Evolutionary conservation across 305 asterid genomes (phyloP).

Genomic region (Plantago rigida): DNA sequence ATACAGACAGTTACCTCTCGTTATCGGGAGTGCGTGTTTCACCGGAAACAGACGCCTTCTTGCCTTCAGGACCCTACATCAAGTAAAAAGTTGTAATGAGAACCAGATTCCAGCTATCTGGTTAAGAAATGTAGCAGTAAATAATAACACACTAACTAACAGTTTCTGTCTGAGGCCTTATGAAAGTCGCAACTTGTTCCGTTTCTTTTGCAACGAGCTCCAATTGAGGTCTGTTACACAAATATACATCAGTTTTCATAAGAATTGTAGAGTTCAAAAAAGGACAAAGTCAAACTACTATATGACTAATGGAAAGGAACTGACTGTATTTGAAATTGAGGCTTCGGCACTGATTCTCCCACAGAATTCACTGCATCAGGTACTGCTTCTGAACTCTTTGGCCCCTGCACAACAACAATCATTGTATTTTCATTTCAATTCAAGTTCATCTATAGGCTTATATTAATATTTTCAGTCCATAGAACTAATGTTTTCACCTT

Average conservation of each 20-base stretch:
- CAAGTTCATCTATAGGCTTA: neutral
- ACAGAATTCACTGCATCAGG: slow-evolving; percentile 27
- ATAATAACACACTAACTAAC: slow-evolving; percentile 10
- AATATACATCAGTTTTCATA: slow-evolving; percentile 4
- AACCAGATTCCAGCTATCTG: too few relatives aligned
- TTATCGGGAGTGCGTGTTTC: too few relatives aligned
- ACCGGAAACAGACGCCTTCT: too few relatives aligned
- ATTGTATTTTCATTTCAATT: neutral
- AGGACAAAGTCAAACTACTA: neutral
- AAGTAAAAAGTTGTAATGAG: too few relatives aligned
- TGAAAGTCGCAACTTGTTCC: slow-evolving; percentile 19
- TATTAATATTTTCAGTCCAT: too few relatives aligned
- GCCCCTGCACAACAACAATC: slow-evolving; percentile 31
- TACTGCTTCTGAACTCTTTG: slow-evolving; percentile 28
- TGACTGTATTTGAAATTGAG: slow-evolving; percentile 31
- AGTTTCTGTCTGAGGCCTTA: slow-evolving; percentile 29
- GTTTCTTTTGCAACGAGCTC: slow-evolving; percentile 31
- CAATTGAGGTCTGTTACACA: slow-evolving; percentile 30
- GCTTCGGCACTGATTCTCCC: slow-evolving; percentile 28
- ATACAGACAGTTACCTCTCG: too few relatives aligned
- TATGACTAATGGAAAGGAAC: slow-evolving; percentile 18
- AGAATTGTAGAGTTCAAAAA: neutral
- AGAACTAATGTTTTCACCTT: slow-evolving; percentile 33
- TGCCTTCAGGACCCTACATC: too few relatives aligned
- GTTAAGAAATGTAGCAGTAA: too few relatives aligned